Evolutionary conservation across 140 eudicot genomes (phyloP), one percentile per base, ranked within the genome.

Genomic region (Ambrosia hybrid): DNA sequence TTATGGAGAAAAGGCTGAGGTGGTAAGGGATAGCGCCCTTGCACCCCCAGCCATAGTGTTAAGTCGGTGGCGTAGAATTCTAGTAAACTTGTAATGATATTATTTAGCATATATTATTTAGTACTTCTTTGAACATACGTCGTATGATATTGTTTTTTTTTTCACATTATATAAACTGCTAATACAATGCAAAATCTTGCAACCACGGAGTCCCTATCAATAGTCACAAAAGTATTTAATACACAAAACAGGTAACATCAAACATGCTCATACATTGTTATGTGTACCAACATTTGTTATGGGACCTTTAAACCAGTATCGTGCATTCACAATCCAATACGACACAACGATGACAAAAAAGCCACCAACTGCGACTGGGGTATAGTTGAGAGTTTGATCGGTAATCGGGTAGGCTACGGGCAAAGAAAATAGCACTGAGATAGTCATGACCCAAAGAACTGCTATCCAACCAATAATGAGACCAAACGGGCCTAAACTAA

Each of bases 291-390:
- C 80, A 78, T 90, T 94, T 55, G 96, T 84, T 8, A 88, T 51
- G n/a, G 99, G 99, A 14, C 99, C 99, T 79, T 79, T 94, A 73
- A 94, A 94, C 99, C 99, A 94, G 55, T 86, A 83, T 57, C 95
- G 80, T 11, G 92, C 99, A 68, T 80, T 84, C 9, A 94, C 62
- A 5, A 90, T 34, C 99, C 99, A 94, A 68, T 82, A 88, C 2
- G 82, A 77, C 39, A 90, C 82, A 0, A 82, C 75, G 36, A 94
- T 82, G 26, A 90, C 33, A 33, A 94, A 68, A 0, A 94, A 85
- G 34, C 96, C 96, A 17, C 97, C 99, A 38, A 94, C 97, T n/a
- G 99, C 97, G 41, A 88, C 97, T 0, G 99, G 99, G 2, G 99
- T 94, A 73, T 94, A 94, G 78, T 94, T 94, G 56, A 94, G 95